Conservation (phyloP, 768 basidiomycete genomes). For the Phaeotremella fagi region DNA sequence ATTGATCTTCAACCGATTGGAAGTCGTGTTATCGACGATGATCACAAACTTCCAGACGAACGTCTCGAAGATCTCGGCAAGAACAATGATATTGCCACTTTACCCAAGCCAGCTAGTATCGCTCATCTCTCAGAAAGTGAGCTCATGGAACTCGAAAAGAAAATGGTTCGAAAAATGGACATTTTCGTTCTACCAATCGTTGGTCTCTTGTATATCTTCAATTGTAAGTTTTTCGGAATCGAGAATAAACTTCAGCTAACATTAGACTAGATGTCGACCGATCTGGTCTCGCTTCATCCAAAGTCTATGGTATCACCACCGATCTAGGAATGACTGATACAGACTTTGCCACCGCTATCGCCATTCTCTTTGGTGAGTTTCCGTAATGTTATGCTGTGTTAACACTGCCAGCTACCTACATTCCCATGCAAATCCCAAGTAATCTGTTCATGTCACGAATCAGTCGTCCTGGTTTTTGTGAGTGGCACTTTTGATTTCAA, state of each 20-base stretch:
- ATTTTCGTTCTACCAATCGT: neutral
- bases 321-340: neutral
- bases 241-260: neutral
- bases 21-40: too few relatives aligned
- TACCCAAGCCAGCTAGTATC: too few relatives aligned
- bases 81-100: too few relatives aligned
- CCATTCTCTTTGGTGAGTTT: constrained; percentile 1
- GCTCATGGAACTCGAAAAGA: too few relatives aligned
- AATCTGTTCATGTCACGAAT: constrained; percentile 3
- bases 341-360: neutral
- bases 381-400: neutral
- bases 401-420: constrained; percentile 2
- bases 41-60: too few relatives aligned
- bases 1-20: too few relatives aligned
- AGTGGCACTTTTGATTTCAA: neutral
- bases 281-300: neutral
- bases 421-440: neutral
- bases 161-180: too few relatives aligned
- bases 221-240: neutral
- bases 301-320: constrained; percentile 1
- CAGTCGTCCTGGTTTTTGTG: neutral
- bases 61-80: too few relatives aligned
- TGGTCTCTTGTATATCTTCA: neutral
- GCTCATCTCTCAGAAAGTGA: too few relatives aligned
- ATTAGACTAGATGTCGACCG: neutral